Evolutionary conservation across 2,329 filamentous ascomycete species (phyloP), one percentile per base, ranked within the genome.

Genomic region (Epichloe scottii): DNA sequence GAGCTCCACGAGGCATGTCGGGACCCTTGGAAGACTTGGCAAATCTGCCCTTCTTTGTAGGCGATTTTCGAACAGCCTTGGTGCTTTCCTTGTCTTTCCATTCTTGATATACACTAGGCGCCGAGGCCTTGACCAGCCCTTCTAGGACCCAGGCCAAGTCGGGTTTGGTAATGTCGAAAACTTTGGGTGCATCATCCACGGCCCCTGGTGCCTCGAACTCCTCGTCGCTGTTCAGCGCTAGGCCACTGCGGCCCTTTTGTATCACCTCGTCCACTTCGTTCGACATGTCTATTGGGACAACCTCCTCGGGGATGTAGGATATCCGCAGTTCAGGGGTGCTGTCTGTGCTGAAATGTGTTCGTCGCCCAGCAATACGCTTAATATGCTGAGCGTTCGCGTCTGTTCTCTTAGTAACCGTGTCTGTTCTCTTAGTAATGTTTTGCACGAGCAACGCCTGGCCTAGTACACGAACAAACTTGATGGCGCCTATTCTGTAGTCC

Each of bases 401-500:
- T 1, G 56, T 63, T 54, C 47, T 40, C 17, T 57, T 49, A 1
- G 53, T 54, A 56, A 82, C n/a, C 58, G 74, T 55, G 2, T 52
- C 55, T 1, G 56, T 63, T 54, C 47, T 40, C 17, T 57, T 49
- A 1, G 53, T 54, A 56, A 82, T 72, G 54, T 77, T 81, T 54
- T 77, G 79, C 14, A 81, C 73, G 3, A 97, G 71, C 1, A 97
- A 68, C 7, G 84, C 82, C 11, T 89, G 87, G 0, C 89, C 85
- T 11, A 97, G 70, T 30, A 87, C 84, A 14, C 84, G 79, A 30
- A 95, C 82, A 54, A 95, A 87, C 61, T 95, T 95, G 60, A 85
- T 79, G 15, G 90, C 89, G 0, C 90, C 91, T 48, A 77, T 76
- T 30, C 82, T 78, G 58, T 82, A 85, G 4, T 77, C 80, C 93